Evolutionary conservation across 148 eudicot genomes (phyloP).

Genomic region (Camellia lanceoleosa): DNA sequence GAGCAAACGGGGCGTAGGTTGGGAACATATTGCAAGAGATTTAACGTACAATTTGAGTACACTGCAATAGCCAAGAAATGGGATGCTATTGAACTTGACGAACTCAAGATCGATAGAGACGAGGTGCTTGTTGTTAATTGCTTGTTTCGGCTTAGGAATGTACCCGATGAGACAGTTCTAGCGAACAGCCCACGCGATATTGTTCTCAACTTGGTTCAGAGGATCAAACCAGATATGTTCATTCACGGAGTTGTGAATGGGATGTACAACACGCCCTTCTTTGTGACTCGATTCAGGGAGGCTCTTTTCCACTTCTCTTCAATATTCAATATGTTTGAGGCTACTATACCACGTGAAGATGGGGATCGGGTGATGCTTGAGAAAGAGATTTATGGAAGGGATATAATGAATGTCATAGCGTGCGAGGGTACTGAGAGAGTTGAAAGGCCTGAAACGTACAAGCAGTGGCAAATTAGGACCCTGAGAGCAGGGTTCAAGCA

Average conservation of each 20-base stretch:
- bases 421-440: constrained; percentile 52
- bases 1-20: constrained; percentile 58
- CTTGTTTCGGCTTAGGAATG: constrained; percentile 38
- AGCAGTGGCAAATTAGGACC: constrained; percentile 53
- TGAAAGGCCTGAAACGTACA: constrained; percentile 51
- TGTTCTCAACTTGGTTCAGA: constrained; percentile 37
- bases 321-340: constrained; percentile 40
- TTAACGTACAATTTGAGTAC: constrained; percentile 54
- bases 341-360: constrained; percentile 34
- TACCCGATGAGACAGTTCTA: constrained; percentile 50
- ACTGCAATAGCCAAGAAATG: constrained; percentile 58
- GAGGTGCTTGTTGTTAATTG: constrained; percentile 46
- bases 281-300: constrained; percentile 50
- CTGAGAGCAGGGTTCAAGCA: constrained; percentile 45
- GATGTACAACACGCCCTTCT: constrained; percentile 50
- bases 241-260: constrained; percentile 49
- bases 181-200: constrained; percentile 47
- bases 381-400: constrained; percentile 36
- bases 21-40: constrained; percentile 46
- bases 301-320: constrained; percentile 44
- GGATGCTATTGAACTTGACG: constrained; percentile 48
- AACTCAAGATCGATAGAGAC: constrained; percentile 43
- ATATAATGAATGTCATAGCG: constrained; percentile 45
- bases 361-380: constrained; percentile 38
- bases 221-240: constrained; percentile 52